phyloP scores from a whole-genome alignment of 2,329 filamentous ascomycete genomes.

The Aspergillus neoniger region DNA sequence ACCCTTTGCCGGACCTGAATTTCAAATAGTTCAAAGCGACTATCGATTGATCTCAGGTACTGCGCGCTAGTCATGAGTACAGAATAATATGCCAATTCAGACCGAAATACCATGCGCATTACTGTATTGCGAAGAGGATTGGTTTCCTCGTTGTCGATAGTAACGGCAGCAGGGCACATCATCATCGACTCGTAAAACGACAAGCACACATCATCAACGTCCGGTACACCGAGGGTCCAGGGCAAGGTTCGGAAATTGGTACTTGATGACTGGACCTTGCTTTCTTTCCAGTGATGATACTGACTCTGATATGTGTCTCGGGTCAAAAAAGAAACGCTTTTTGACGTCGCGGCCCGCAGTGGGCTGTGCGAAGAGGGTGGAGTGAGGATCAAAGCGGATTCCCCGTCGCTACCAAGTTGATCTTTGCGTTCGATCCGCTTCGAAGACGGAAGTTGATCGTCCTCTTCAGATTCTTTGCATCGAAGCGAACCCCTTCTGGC shows the following conservation, averaged over 20 bases:
- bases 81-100: slow-evolving; percentile 8
- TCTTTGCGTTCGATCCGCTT: slow-evolving; percentile 2
- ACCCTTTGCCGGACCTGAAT: slow-evolving; percentile 6
- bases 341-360: background rate
- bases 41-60: slow-evolving; percentile 4
- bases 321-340: background rate
- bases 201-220: slow-evolving; percentile 5
- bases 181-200: slow-evolving; percentile 9
- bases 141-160: slow-evolving; percentile 5
- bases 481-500: background rate
- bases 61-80: slow-evolving; percentile 12
- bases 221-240: slow-evolving; percentile 1
- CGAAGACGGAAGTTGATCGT: background rate
- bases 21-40: slow-evolving; percentile 1
- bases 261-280: background rate
- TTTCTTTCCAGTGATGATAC: background rate
- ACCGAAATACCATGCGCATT: slow-evolving; percentile 11
- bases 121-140: slow-evolving; percentile 11
- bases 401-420: background rate
- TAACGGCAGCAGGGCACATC: slow-evolving; percentile 11
- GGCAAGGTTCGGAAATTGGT: background rate
- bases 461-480: background rate
- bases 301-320: background rate
- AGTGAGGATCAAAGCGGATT: slow-evolving; percentile 1
- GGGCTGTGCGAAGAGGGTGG: slow-evolving; percentile 4